Conservation (phyloP, 306 rosid genomes). For the Ammopiptanthus mongolicus region DNA sequence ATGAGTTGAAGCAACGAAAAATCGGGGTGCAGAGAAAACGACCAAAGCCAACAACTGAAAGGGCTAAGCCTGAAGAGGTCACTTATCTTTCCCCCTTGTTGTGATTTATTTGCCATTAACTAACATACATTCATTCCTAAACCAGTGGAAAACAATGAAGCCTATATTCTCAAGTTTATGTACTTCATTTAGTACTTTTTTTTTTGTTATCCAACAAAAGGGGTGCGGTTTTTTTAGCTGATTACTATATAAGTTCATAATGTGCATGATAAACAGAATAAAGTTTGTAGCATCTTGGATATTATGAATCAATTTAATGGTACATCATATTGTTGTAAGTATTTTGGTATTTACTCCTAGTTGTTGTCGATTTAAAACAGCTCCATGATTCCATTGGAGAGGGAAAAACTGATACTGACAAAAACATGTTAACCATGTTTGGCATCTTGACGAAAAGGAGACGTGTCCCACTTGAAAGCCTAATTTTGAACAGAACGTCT, state of each 20-base stretch:
- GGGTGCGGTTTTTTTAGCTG: background rate
- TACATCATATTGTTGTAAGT: background rate
- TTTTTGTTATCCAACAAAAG: background rate
- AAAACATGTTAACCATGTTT: conserved; percentile 68
- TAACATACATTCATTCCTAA: background rate
- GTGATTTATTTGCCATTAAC: background rate
- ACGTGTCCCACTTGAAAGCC: conserved; percentile 47
- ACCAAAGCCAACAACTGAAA: conserved; percentile 32
- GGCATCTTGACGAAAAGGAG: conserved; percentile 42
- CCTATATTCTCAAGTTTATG: background rate
- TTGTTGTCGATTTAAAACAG: conserved; percentile 38
- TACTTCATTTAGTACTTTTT: background rate
- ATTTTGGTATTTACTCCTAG: background rate
- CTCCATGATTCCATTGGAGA: conserved; percentile 34
- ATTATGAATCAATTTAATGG: background rate
- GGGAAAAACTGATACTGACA: conserved; percentile 69
- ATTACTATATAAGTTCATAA: background rate
- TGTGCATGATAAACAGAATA: background rate
- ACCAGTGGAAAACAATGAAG: background rate
- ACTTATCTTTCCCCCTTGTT: background rate
- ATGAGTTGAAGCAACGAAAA: conserved; percentile 59
- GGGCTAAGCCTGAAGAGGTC: conserved; percentile 68
- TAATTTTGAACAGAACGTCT: conserved; percentile 57
- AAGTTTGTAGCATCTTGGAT: background rate
- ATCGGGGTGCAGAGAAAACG: conserved; percentile 25